phyloP scores from a whole-genome alignment of 805 yeast genomes.

The Debaryomyces castellii region DNA sequence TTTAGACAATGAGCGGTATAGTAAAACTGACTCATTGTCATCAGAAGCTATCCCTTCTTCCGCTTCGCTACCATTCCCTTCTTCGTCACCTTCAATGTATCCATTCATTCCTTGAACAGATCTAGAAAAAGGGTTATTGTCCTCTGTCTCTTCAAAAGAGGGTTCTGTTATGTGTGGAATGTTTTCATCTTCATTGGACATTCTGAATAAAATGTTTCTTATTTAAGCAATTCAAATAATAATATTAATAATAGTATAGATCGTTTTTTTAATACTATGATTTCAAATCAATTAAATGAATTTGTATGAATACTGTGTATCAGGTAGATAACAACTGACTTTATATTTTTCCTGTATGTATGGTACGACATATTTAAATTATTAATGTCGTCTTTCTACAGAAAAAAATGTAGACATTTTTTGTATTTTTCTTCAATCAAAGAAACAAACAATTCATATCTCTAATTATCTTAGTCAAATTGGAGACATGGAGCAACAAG shows the following conservation, averaged over 20 bases:
- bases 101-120: constrained; percentile 24
- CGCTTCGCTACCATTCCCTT: background rate
- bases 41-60: constrained; percentile 8
- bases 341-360: background rate
- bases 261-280: background rate
- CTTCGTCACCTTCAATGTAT: constrained; percentile 10
- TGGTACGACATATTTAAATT: background rate
- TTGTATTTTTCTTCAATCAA: background rate
- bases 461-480: background rate
- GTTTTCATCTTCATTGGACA: background rate
- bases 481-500: background rate
- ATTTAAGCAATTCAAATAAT: background rate
- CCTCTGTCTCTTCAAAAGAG: constrained; percentile 27
- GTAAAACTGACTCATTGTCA: constrained; percentile 27
- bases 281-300: background rate
- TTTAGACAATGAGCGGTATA: constrained; percentile 21
- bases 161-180: background rate
- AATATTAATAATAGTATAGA: background rate
- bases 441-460: background rate
- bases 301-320: background rate
- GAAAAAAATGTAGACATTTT: background rate
- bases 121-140: constrained; percentile 37
- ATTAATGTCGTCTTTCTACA: background rate
- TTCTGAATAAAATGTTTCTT: background rate
- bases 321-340: background rate